Evolutionary conservation across 441 rosid genomes (phyloP).

Genomic region (Theobroma grandiflorum): DNA sequence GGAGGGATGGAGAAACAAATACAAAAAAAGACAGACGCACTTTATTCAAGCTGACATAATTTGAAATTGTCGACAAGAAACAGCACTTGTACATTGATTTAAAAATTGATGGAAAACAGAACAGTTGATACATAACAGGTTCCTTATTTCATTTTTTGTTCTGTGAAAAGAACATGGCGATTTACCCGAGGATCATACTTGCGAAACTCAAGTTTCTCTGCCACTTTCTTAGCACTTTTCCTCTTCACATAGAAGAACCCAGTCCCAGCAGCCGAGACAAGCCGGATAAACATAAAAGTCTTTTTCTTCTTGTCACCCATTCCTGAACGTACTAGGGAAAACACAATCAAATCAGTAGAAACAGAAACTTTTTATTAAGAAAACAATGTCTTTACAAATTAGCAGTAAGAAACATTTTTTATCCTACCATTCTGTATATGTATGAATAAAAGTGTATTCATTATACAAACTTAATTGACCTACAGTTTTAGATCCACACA

Average conservation of each 20-base stretch:
- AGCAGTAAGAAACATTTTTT: background rate
- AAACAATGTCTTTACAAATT: background rate
- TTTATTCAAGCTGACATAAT: background rate
- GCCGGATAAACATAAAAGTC: slow-evolving; percentile 89
- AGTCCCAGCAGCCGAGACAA: slow-evolving; percentile 95
- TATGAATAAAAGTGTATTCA: background rate
- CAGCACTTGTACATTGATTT: background rate
- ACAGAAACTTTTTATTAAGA: background rate
- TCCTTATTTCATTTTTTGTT: slow-evolving; percentile 91
- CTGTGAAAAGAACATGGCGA: slow-evolving; percentile 89
- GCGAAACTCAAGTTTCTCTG: slow-evolving; percentile 92
- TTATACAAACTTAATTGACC: background rate
- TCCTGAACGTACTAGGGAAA: slow-evolving; percentile 18
- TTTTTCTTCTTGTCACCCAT: slow-evolving; percentile 95
- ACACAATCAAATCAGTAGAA: background rate
- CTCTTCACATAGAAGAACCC: slow-evolving; percentile 96
- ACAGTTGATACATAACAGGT: background rate
- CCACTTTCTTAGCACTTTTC: slow-evolving; percentile 79
- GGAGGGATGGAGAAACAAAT: background rate
- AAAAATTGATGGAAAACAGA: background rate
- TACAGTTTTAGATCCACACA: background rate
- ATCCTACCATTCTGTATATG: background rate
- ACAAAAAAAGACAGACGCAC: background rate
- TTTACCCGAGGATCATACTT: slow-evolving; percentile 92
- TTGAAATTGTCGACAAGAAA: background rate